phyloP scores from a whole-genome alignment of 805 yeast species.

The Brettanomyces sp. region DNA sequence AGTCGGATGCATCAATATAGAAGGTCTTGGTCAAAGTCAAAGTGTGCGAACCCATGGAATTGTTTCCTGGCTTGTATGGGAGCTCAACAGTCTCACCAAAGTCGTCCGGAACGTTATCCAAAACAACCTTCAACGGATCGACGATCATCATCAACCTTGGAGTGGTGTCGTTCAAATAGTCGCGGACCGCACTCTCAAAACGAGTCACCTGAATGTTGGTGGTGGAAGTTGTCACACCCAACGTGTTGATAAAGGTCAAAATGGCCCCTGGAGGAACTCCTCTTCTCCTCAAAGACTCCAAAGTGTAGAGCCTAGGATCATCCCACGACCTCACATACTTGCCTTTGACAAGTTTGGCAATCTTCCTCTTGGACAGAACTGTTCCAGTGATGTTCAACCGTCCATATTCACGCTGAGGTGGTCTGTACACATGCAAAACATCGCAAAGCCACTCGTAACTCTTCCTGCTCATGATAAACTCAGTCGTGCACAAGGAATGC shows the following conservation, averaged over 20 bases:
- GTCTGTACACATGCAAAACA: slow-evolving; percentile 87
- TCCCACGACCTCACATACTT: slow-evolving; percentile 91
- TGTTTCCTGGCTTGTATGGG: slow-evolving; percentile 83
- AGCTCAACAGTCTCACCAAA: slow-evolving; percentile 61
- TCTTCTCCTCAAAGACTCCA: slow-evolving; percentile 90
- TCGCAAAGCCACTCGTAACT: slow-evolving; percentile 99
- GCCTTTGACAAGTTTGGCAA: slow-evolving; percentile 82
- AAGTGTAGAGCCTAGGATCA: slow-evolving; percentile 92
- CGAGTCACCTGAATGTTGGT: slow-evolving; percentile 85
- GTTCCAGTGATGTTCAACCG: slow-evolving; percentile 93
- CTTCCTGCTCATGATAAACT: slow-evolving; percentile 84
- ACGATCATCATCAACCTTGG: slow-evolving; percentile 92
- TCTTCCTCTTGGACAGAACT: slow-evolving; percentile 88
- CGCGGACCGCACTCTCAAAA: slow-evolving; percentile 83
- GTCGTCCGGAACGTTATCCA: slow-evolving; percentile 75
- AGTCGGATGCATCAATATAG: slow-evolving; percentile 85
- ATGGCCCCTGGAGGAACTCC: slow-evolving; percentile 99
- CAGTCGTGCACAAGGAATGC: slow-evolving; percentile 94
- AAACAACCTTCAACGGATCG: slow-evolving; percentile 74
- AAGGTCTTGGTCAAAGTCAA: slow-evolving; percentile 70
- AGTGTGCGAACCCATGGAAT: slow-evolving; percentile 64
- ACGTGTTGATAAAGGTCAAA: slow-evolving; percentile 81
- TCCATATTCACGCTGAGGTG: slow-evolving; percentile 98
- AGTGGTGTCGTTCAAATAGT: slow-evolving; percentile 78
- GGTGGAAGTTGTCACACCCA: slow-evolving; percentile 93